These are phyloP conservation scores for Apiospora marii DNA, from an alignment of 2,329 filamentous ascomycete genomes.

Conservation along the genomic window DNA sequence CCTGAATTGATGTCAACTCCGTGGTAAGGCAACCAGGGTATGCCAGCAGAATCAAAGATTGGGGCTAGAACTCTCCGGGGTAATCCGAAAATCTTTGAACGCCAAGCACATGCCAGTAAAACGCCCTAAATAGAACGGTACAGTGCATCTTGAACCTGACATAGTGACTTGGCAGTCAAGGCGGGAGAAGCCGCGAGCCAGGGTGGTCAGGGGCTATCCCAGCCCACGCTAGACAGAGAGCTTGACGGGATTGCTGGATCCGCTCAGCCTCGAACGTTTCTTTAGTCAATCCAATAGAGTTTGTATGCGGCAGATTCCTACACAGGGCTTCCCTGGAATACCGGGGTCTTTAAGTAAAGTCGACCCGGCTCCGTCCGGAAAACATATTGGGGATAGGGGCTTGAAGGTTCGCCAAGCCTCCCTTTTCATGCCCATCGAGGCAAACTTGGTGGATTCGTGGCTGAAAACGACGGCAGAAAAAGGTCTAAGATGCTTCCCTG, in stretches of 20 bases:
- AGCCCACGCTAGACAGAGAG: neutral
- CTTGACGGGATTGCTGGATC: neutral
- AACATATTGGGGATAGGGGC: neutral
- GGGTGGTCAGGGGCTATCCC: neutral
- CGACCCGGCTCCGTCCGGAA: neutral
- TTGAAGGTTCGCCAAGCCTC: neutral
- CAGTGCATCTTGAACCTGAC: neutral
- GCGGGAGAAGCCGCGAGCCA: neutral
- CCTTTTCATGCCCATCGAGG: neutral
- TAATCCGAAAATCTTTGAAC: neutral
- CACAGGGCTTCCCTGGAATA: neutral
- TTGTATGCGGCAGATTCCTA: neutral
- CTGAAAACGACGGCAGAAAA: neutral
- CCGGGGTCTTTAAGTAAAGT: neutral
- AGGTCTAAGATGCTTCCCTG: neutral
- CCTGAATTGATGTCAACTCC: neutral
- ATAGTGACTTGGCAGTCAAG: neutral
- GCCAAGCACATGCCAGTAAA: neutral
- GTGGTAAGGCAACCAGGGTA: neutral
- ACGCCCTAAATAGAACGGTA: neutral
- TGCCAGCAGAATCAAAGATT: neutral
- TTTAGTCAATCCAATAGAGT: neutral
- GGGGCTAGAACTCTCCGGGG: neutral
- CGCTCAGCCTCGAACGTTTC: too few relatives aligned
- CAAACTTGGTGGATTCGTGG: neutral